phyloP scores from a whole-genome alignment of 2,329 filamentous ascomycete genomes.

The Grosmannia serpens region DNA sequence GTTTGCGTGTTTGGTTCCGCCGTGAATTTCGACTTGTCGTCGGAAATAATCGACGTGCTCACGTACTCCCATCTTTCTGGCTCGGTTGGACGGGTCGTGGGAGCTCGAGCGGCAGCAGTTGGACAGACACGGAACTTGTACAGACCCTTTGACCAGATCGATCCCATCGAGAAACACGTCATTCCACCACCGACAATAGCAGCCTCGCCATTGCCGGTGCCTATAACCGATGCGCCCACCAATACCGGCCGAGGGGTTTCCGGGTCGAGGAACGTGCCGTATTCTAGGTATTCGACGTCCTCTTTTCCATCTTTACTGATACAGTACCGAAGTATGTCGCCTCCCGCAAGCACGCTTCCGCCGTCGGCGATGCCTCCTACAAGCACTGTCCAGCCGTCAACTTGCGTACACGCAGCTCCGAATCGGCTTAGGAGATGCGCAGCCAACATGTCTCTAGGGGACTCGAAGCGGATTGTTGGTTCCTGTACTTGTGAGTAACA shows the following conservation, averaged over 20 bases:
- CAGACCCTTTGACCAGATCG: conserved; percentile 62
- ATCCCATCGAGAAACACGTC: conserved; percentile 84
- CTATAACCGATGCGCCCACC: conserved; percentile 51
- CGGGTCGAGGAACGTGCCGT: not conserved
- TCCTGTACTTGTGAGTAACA: conserved; percentile 14
- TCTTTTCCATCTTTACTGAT: conserved; percentile 18
- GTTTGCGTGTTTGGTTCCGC: too few species aligned
- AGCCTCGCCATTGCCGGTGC: conserved; percentile 35
- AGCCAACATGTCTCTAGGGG: not conserved
- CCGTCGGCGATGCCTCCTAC: conserved; percentile 32
- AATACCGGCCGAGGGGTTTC: conserved; percentile 47
- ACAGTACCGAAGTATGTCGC: conserved; percentile 39
- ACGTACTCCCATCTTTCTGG: conserved; percentile 1
- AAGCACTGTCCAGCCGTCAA: conserved; percentile 14
- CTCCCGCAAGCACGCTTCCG: conserved; percentile 29
- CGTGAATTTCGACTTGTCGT: not conserved
- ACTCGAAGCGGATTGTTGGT: conserved; percentile 7
- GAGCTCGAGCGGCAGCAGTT: not conserved
- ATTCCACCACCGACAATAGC: conserved; percentile 68
- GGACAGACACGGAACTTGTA: conserved; percentile 25
- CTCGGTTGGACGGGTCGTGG: not conserved
- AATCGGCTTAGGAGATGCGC: conserved; percentile 6
- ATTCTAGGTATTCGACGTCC: conserved; percentile 14
- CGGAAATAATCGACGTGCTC: conserved; percentile 5
- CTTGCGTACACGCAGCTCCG: conserved; percentile 4